phyloP scores from a whole-genome alignment of 768 basidiomycete genomes.

The Rhizopogon rudus region DNA sequence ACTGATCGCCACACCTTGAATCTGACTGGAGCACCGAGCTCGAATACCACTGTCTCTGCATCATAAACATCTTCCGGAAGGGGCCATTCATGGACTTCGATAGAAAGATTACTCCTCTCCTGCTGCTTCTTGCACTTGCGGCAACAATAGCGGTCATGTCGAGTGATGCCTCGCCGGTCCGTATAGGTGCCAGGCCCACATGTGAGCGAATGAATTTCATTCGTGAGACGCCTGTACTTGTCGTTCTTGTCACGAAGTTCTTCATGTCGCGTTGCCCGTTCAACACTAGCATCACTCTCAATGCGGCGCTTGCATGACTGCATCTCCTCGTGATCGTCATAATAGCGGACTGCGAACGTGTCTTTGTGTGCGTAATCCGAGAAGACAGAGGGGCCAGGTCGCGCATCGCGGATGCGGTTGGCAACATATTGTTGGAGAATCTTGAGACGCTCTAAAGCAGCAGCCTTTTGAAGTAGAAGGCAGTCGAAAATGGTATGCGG shows the following conservation, averaged over 20 bases:
- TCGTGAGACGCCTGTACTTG: constrained; percentile 4
- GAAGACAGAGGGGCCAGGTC: constrained; percentile 28
- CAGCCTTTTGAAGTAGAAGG: constrained; percentile 33
- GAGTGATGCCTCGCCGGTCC: background rate
- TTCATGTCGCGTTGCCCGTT: constrained; percentile 13
- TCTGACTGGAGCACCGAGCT: constrained; percentile 30
- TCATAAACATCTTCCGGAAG: constrained; percentile 24
- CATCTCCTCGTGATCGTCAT: constrained; percentile 10
- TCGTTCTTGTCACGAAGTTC: constrained; percentile 23
- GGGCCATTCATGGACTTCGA: constrained; percentile 41
- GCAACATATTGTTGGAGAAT: constrained; percentile 27
- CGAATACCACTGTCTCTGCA: constrained; percentile 33
- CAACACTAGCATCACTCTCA: constrained; percentile 15
- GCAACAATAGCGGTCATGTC: constrained; percentile 7
- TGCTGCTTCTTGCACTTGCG: constrained; percentile 20
- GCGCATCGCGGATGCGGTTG: constrained; percentile 17
- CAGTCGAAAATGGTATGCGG: constrained; percentile 31
- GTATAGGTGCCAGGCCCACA: background rate
- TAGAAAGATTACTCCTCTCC: constrained; percentile 14
- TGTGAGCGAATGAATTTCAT: background rate
- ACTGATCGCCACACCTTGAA: constrained; percentile 37
- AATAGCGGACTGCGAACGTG: constrained; percentile 32
- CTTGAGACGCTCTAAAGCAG: constrained; percentile 23
- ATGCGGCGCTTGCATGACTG: constrained; percentile 23
- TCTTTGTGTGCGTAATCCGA: constrained; percentile 8